A percentile compares a stretch with the other conserved stretches of the same genome.
Conservation (phyloP, 495 filamentous ascomycete species). For the Xylaria palmicola region DNA sequence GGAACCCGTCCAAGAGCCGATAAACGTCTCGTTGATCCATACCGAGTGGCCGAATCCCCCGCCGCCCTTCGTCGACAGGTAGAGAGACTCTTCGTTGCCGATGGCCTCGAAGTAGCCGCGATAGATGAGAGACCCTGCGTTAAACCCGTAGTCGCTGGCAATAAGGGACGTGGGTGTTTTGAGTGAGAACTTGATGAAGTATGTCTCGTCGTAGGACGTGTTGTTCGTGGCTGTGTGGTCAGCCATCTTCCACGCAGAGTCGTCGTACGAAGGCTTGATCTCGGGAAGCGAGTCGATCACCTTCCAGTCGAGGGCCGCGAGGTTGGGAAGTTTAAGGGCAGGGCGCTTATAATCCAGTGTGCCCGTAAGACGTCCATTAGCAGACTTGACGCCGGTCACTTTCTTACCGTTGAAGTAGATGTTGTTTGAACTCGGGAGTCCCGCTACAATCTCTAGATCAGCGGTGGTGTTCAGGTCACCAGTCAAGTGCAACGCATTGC, state of each 20-base stretch:
- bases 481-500: constrained; percentile 52
- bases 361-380: constrained; percentile 2
- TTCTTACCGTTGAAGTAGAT: constrained; percentile 11
- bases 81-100: constrained; percentile 58
- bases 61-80: constrained; percentile 62
- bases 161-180: constrained; percentile 65
- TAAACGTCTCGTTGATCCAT: constrained; percentile 54
- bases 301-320: constrained; percentile 64
- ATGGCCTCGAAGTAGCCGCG: constrained; percentile 70
- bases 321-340: constrained; percentile 1
- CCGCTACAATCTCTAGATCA: constrained; percentile 13
- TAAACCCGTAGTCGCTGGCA: constrained; percentile 71
- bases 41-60: constrained; percentile 56
- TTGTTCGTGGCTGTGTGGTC: constrained; percentile 58
- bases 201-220: constrained; percentile 21
- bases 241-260: constrained; percentile 63
- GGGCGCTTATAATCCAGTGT: not conserved
- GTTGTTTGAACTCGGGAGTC: not conserved
- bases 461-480: constrained; percentile 69
- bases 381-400: not conserved
- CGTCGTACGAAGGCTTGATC: constrained; percentile 61
- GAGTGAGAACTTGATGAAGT: constrained; percentile 36
- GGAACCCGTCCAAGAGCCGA: constrained; percentile 60
- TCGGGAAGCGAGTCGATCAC: constrained; percentile 71
- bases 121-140: constrained; percentile 66